phyloP scores from a whole-genome alignment of 2,329 filamentous ascomycete species.

The Cladobotryum protrusum region DNA sequence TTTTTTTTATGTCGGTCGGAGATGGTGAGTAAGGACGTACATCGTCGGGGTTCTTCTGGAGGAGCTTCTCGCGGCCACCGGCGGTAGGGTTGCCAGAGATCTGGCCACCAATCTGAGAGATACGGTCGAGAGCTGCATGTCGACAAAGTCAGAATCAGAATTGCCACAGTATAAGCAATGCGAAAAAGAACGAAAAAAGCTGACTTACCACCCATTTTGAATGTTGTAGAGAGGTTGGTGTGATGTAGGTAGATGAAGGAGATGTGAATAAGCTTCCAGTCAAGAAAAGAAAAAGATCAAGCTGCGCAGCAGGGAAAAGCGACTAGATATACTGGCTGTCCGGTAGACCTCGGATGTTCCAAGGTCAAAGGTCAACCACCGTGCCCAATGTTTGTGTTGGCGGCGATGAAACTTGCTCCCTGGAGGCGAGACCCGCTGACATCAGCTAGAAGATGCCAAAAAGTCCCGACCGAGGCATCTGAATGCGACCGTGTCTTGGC shows the following conservation, averaged over 20 bases:
- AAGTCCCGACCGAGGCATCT: conserved; percentile 28
- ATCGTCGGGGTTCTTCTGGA: conserved; percentile 63
- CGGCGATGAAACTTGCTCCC: too few relatives aligned
- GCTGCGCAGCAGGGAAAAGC: not conserved
- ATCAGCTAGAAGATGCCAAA: conserved; percentile 18
- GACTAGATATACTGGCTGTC: not conserved
- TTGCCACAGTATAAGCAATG: not conserved
- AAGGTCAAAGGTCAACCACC: not conserved
- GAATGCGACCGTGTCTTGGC: conserved; percentile 12
- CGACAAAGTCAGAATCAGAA: conserved; percentile 7
- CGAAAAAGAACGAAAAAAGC: not conserved
- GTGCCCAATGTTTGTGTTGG: too few relatives aligned
- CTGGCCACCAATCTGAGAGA: conserved; percentile 57
- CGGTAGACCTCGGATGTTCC: conserved; percentile 9
- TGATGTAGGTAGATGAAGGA: not conserved
- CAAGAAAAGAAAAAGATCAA: not conserved
- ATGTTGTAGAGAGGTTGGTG: not conserved
- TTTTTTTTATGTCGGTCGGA: not conserved
- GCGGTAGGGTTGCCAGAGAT: conserved; percentile 53
- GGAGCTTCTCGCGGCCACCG: conserved; percentile 48
- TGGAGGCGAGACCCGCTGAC: conserved; percentile 13
- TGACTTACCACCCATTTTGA: conserved; percentile 34
- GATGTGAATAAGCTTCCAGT: not conserved
- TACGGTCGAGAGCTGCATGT: conserved; percentile 47
- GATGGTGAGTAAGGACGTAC: conserved; percentile 33